Conservation (phyloP, 139 green algal genomes). For the Chlorella ohadii region DNA sequence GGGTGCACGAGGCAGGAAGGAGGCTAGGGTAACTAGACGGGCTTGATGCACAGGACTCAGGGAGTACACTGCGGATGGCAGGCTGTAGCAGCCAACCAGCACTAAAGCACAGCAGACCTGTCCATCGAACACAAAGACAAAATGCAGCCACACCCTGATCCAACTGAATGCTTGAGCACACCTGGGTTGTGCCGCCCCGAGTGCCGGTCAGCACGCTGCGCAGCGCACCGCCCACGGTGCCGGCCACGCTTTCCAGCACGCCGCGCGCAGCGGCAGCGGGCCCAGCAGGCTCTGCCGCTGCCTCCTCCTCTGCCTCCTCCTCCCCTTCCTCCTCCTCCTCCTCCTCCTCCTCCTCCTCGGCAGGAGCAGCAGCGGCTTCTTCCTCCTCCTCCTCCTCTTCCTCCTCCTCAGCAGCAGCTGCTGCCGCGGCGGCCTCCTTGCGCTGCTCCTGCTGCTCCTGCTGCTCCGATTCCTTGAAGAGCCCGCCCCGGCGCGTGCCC, state of each 20-base stretch:
- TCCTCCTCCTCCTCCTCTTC: neutral
- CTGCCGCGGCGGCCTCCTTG: neutral
- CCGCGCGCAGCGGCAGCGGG: neutral
- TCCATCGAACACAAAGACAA: no score
- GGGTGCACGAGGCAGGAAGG: neutral
- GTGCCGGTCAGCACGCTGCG: constrained; percentile 25
- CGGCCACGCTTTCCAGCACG: neutral
- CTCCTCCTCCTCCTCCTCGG: neutral
- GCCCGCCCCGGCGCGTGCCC: neutral
- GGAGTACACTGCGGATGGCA: neutral
- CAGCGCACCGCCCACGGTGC: neutral
- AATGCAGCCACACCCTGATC: no score
- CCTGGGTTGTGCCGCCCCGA: neutral
- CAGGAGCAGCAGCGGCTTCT: no score
- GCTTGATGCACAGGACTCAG: neutral
- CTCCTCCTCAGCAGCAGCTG: neutral
- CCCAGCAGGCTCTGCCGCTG: neutral
- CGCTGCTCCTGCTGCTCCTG: neutral
- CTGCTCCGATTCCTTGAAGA: neutral
- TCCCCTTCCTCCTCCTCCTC: constrained; percentile 9
- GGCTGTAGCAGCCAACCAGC: neutral
- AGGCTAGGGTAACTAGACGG: no score
- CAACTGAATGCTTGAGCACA: no score
- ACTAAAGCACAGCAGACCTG: no score
- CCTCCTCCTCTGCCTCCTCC: neutral